A percentile compares a stretch with the other conserved stretches of the same genome.
Evolutionary conservation across 306 rosid genomes (phyloP).

Genomic region (Sechiopsis laciniata): DNA sequence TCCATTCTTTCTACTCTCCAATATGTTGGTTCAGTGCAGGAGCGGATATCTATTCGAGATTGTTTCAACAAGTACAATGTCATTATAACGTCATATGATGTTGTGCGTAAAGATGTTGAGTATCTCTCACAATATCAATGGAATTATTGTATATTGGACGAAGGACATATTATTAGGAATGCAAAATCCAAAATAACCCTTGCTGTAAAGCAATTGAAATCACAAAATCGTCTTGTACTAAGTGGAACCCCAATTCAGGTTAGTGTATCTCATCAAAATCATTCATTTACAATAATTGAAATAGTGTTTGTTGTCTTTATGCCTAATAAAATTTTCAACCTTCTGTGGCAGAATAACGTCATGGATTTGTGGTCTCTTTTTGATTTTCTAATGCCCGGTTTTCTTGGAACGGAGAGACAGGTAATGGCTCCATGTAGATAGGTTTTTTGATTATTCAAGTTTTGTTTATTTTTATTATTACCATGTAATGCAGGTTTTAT

Average conservation of each 20-base stretch:
- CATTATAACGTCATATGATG: slow-evolving; percentile 87
- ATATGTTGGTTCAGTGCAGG: slow-evolving; percentile 86
- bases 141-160: slow-evolving; percentile 92
- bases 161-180: slow-evolving; percentile 92
- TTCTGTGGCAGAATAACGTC: slow-evolving; percentile 76
- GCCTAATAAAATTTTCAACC: slow-evolving; percentile 24
- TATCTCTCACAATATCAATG: slow-evolving; percentile 59
- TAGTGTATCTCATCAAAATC: slow-evolving; percentile 26
- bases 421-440: slow-evolving; percentile 32
- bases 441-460: not conserved
- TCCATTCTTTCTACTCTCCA: slow-evolving; percentile 80
- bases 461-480: not conserved
- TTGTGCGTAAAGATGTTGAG: slow-evolving; percentile 86
- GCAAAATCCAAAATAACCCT: slow-evolving; percentile 87
- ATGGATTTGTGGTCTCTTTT: slow-evolving; percentile 99
- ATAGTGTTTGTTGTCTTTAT: not conserved
- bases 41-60: slow-evolving; percentile 57
- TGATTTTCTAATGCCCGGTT: slow-evolving; percentile 97
- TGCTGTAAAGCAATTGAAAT: slow-evolving; percentile 87
- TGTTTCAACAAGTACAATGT: slow-evolving; percentile 68
- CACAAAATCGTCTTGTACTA: slow-evolving; percentile 85
- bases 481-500: not conserved
- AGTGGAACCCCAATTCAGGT: slow-evolving; percentile 99
- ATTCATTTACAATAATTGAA: slow-evolving; percentile 1
- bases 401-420: slow-evolving; percentile 99